Conservation (phyloP, 202 grass and related monocot species). For the Miscanthus sacchariflorus region DNA sequence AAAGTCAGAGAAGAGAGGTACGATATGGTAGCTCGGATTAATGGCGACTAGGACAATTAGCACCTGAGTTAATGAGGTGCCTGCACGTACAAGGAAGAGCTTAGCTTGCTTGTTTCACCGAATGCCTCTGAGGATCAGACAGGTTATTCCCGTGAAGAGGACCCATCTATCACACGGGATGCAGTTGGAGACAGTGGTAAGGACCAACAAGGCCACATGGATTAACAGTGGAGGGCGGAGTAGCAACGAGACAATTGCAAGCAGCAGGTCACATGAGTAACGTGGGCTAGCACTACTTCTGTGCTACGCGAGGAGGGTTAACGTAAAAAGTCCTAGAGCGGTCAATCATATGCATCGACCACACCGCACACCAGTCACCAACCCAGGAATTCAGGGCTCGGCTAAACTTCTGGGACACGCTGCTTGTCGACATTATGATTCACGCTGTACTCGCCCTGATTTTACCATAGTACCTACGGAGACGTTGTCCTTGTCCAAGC, state of each 20-base stretch:
- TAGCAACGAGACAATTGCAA: slow-evolving; percentile 32
- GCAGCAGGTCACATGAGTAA: slow-evolving; percentile 20
- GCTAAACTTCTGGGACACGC: background rate
- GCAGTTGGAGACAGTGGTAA: slow-evolving; percentile 2
- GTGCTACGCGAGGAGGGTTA: background rate
- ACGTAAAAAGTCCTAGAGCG: no score
- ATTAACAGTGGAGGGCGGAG: slow-evolving; percentile 42
- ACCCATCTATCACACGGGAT: background rate
- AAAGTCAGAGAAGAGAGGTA: no score
- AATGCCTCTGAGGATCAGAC: background rate
- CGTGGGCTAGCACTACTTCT: slow-evolving; percentile 1
- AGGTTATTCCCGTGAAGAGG: background rate
- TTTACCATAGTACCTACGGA: slow-evolving; percentile 1
- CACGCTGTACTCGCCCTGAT: background rate
- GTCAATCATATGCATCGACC: no score
- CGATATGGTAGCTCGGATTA: background rate
- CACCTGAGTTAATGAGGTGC: slow-evolving; percentile 12
- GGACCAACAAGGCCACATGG: slow-evolving; percentile 33
- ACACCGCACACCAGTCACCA: background rate
- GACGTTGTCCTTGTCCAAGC: slow-evolving; percentile 3
- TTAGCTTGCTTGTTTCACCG: background rate
- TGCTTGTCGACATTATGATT: slow-evolving; percentile 22
- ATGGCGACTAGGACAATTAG: slow-evolving; percentile 37
- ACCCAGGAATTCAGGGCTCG: slow-evolving; percentile 36
- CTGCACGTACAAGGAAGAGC: background rate